Evolutionary conservation across 257 asterid species (phyloP).

Genomic region (Linderniella brevidens): DNA sequence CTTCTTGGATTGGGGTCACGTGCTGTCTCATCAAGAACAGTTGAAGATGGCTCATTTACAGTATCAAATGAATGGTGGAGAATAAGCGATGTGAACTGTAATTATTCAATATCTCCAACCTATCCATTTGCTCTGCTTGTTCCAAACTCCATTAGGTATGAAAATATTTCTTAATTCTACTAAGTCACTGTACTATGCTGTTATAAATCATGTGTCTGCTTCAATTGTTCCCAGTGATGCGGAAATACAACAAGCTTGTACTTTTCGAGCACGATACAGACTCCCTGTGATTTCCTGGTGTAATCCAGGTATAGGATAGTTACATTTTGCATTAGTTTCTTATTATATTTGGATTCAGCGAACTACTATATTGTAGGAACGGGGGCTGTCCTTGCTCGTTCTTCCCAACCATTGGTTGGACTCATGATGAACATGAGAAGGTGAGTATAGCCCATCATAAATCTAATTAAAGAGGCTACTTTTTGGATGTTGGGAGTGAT

Average conservation of each 20-base stretch:
- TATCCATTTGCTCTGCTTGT: constrained; percentile 93
- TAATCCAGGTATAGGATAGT: constrained; percentile 52
- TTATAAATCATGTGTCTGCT: constrained; percentile 15
- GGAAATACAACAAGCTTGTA: constrained; percentile 71
- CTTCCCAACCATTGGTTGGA: constrained; percentile 94
- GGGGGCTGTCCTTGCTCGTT: constrained; percentile 95
- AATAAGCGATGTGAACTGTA: constrained; percentile 58
- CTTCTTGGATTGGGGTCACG: constrained; percentile 60
- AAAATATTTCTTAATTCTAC: constrained; percentile 3
- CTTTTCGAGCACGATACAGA: constrained; percentile 79
- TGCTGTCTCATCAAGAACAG: constrained; percentile 34
- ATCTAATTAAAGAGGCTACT: not conserved
- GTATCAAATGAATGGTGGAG: constrained; percentile 82
- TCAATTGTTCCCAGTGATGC: constrained; percentile 44
- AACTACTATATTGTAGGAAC: constrained; percentile 40
- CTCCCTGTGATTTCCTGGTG: constrained; percentile 94
- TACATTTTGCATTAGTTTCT: constrained; percentile 12
- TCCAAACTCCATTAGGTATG: constrained; percentile 73
- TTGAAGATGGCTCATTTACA: constrained; percentile 70
- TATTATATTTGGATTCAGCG: constrained; percentile 12
- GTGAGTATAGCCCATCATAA: constrained; percentile 19
- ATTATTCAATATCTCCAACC: constrained; percentile 61
- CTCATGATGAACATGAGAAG: constrained; percentile 99
- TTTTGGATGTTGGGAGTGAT: no score
- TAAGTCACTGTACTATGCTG: constrained; percentile 6